Conservation (phyloP, 352 stramenopile genomes). For the Phytopythium kandeliae region DNA sequence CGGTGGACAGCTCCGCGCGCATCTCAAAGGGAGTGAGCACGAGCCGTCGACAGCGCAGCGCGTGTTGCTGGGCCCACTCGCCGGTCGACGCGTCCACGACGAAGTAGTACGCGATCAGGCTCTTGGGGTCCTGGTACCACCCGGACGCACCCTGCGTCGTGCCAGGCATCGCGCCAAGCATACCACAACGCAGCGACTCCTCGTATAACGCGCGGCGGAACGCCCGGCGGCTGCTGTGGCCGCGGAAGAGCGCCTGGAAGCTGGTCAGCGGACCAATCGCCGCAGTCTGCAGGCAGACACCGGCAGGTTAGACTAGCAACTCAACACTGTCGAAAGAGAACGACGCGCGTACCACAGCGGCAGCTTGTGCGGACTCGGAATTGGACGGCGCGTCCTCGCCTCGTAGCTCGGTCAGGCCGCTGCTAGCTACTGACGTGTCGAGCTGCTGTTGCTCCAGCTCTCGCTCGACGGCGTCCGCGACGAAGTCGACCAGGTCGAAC, state of each 20-base stretch:
- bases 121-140: conserved; percentile 78
- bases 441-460: conserved; percentile 2
- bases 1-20: conserved; percentile 29
- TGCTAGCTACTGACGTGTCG: background rate
- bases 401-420: background rate
- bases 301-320: too few relatives aligned
- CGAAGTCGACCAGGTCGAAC: conserved; percentile 34
- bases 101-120: conserved; percentile 75
- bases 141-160: conserved; percentile 54
- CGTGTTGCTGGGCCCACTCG: conserved; percentile 62
- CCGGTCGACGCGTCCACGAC: conserved; percentile 35
- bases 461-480: conserved; percentile 11
- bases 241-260: conserved; percentile 56
- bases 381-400: background rate
- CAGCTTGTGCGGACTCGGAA: background rate
- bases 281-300: background rate
- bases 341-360: background rate
- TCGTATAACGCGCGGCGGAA: conserved; percentile 64
- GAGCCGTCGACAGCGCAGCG: conserved; percentile 44
- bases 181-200: conserved; percentile 50
- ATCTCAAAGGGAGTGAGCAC: conserved; percentile 70
- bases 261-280: conserved; percentile 9
- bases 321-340: too few relatives aligned
- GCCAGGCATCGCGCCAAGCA: conserved; percentile 68
- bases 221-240: conserved; percentile 35